These are phyloP conservation scores for Nemania sp. DNA, from an alignment of 2,329 filamentous ascomycete genomes.

Conservation along the genomic window DNA sequence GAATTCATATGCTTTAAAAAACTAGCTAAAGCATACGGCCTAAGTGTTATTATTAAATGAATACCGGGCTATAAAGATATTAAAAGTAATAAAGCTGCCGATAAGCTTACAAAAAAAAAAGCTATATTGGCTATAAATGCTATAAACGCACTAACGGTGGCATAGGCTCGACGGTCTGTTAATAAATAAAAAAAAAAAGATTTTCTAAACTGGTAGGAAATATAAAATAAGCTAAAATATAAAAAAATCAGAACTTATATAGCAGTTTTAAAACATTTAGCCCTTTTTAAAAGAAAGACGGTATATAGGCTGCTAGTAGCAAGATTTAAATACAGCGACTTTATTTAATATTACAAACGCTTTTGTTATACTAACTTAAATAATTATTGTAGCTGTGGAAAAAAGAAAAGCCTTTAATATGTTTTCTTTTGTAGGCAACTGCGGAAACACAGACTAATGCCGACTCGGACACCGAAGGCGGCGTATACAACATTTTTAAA, in stretches of 20 bases:
- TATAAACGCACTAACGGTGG: not conserved
- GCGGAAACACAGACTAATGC: too few species aligned
- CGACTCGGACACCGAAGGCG: too few species aligned
- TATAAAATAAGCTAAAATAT: too few species aligned
- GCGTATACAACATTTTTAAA: too few species aligned
- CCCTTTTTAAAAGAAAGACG: not conserved
- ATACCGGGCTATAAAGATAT: not conserved
- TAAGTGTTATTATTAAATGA: not conserved
- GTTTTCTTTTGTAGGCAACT: too few species aligned
- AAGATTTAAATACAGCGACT: not conserved
- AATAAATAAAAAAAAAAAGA: too few species aligned
- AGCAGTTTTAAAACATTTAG: not conserved
- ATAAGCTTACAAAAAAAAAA: not conserved
- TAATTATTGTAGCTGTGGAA: too few species aligned
- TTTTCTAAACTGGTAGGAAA: too few species aligned
- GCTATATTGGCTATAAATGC: not conserved
- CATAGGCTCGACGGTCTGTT: not conserved
- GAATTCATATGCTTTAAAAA: not conserved
- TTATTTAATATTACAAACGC: too few species aligned
- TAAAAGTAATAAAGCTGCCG: not conserved
- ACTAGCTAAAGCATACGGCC: not conserved
- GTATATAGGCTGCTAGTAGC: not conserved
- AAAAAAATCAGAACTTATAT: not conserved
- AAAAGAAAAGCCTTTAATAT: too few species aligned
- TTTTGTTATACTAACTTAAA: too few species aligned